Base-by-base conservation (phyloP, 352 stramenopile genomes). In the Phytophthora sp. region DNA sequence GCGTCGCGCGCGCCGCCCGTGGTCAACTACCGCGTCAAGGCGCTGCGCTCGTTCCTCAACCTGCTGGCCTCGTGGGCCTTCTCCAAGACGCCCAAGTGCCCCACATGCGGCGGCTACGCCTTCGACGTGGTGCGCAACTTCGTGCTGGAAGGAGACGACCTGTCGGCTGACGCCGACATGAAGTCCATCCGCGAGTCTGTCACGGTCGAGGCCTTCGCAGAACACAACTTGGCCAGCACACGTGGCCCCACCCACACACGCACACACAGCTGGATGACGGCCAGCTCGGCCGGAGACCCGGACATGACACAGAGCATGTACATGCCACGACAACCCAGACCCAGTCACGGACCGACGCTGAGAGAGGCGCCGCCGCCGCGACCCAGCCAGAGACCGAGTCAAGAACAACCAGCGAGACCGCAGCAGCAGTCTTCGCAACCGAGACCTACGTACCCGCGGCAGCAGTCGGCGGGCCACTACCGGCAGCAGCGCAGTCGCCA, bases 91-190 rank as follows among this genome's bases (percentile, higher is more conserved):
- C 84, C 87, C 50, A 95, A 95, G 62, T 95, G 87, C 28, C 85
- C 87, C 2, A 93, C 84, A 4, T 95, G 87, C 46, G 87, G 83
- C 26, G 87, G 87, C 2, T 91, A 83, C 54, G 82, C 85, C 9
- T 94, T 94, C 44, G 79, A 94, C 13, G 73, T 91, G 26, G 85
- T 94, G 43, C 79, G 83, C 35, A 92, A 88, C 61, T 94, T 94
- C 69, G 73, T 91, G 13, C 48, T 92, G 12, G 85, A 94, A 37
- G 72, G 80, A 5, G 78, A 72, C 13, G 73, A 81, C 24, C 54
- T 79, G 3, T 69, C 85, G 0, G 61, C 75, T 2, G 83, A 84
- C 15, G 77, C 72, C 4, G 76, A 87, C 54, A 90, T 94, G 74
- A 76, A 79, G 44, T 82, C 74, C 34, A 91, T 94, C 38, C 76